Evolutionary conservation across 2,329 filamentous ascomycete genomes (phyloP).

Genomic region (Aspergillus fructus): DNA sequence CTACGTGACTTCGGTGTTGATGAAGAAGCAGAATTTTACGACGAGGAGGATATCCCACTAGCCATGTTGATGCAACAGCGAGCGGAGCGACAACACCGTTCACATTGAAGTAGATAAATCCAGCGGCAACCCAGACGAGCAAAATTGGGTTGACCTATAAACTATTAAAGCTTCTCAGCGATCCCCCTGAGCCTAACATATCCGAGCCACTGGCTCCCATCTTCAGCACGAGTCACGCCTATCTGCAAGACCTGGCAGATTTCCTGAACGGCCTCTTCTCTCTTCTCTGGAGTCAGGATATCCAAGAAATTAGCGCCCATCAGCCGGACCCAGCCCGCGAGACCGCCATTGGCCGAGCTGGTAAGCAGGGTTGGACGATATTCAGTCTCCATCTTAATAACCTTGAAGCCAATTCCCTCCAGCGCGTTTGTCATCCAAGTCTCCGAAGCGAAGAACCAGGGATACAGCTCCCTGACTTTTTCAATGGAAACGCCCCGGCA

Average conservation of each 20-base stretch:
- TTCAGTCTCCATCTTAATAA: conserved; percentile 60
- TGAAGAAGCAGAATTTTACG: conserved; percentile 64
- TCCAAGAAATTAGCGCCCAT: conserved; percentile 63
- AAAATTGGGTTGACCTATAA: not conserved
- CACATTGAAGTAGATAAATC: not conserved
- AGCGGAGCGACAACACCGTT: conserved; percentile 13
- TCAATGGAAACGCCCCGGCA: conserved; percentile 52
- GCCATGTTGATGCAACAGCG: conserved; percentile 51
- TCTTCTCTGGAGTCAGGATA: conserved; percentile 46
- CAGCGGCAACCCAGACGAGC: not conserved
- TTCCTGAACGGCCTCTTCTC: conserved; percentile 56
- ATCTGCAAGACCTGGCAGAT: conserved; percentile 55
- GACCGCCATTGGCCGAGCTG: conserved; percentile 48
- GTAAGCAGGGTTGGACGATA: conserved; percentile 61
- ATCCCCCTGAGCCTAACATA: conserved; percentile 48
- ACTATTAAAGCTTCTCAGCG: conserved; percentile 31
- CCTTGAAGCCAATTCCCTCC: conserved; percentile 42
- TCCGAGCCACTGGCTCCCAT: conserved; percentile 53
- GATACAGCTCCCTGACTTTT: conserved; percentile 52
- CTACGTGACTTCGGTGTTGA: conserved; percentile 65
- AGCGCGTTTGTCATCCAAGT: conserved; percentile 51
- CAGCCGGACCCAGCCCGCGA: conserved; percentile 65
- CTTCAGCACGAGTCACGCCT: conserved; percentile 57
- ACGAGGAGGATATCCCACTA: conserved; percentile 62
- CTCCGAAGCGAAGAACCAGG: conserved; percentile 73